Evolutionary conservation across 805 yeast genomes (phyloP).

Genomic region (Yamadazyma takamatsuzukensis): DNA sequence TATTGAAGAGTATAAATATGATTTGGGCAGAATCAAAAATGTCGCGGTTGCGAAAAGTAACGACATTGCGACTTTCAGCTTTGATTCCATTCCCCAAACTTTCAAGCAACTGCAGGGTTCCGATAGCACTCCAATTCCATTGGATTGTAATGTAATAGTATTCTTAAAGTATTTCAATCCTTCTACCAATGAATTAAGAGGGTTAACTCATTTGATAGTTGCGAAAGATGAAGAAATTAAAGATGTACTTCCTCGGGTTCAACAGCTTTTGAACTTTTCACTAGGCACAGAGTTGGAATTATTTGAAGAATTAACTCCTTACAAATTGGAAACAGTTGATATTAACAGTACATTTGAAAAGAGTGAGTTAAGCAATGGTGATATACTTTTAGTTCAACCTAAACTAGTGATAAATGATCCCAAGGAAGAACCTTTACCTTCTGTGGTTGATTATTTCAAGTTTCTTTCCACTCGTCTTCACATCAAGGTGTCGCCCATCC

Average conservation of each 20-base stretch:
- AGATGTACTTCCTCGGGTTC: constrained; percentile 38
- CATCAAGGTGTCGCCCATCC: constrained; percentile 35
- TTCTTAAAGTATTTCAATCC: constrained; percentile 70
- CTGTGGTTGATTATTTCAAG: constrained; percentile 45
- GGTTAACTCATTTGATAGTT: constrained; percentile 59
- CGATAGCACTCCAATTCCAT: constrained; percentile 8
- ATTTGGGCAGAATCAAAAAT: too few species aligned
- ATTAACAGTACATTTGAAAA: constrained; percentile 44
- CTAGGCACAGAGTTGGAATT: constrained; percentile 32
- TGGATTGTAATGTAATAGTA: constrained; percentile 18
- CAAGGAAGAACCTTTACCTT: too few species aligned
- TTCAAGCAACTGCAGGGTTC: constrained; percentile 12
- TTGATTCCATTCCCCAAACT: background rate
- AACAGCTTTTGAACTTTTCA: constrained; percentile 37
- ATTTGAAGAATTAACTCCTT: constrained; percentile 61
- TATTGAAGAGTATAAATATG: constrained; percentile 56
- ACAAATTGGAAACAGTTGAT: constrained; percentile 45
- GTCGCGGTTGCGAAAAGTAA: too few species aligned
- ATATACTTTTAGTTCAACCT: constrained; percentile 54
- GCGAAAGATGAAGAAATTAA: constrained; percentile 44
- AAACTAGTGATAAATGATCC: too few species aligned
- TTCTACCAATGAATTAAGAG: constrained; percentile 49
- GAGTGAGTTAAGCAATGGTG: constrained; percentile 64
- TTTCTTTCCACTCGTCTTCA: constrained; percentile 61
- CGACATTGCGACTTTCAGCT: background rate